Percentiles rank a stretch among this genome's conserved stretches.
Conservation (phyloP, 768 basidiomycete species). For the Termitomyces sp. region DNA sequence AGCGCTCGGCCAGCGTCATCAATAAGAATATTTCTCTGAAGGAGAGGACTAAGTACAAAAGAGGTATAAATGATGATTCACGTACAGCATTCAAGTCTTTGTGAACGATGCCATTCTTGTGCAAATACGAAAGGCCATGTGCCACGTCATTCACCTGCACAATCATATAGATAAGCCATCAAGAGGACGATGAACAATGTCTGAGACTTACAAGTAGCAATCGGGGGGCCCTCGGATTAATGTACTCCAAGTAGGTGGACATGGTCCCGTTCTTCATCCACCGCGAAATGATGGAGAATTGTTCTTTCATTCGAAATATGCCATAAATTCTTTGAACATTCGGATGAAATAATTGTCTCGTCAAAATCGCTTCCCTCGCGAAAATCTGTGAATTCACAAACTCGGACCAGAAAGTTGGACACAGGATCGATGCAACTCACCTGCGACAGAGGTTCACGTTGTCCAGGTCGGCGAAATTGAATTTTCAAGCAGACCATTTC, state of each 20-base stretch:
- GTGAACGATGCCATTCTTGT: slow-evolving; percentile 1
- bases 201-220: background rate
- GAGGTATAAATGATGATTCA: background rate
- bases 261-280: background rate
- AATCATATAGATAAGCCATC: too few relatives aligned
- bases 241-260: background rate
- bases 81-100: background rate
- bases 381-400: background rate
- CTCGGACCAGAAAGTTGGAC: background rate
- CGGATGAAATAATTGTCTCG: background rate
- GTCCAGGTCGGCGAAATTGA: too few relatives aligned
- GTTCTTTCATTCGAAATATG: fast-evolving
- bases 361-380: background rate
- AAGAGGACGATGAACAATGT: too few relatives aligned
- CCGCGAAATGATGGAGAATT: background rate
- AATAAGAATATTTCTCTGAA: background rate
- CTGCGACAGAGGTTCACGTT: too few relatives aligned
- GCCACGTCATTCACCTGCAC: background rate
- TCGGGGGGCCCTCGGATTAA: background rate
- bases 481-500: too few relatives aligned
- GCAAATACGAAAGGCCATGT: background rate
- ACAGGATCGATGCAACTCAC: background rate
- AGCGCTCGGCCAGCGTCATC: background rate
- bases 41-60: background rate
- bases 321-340: background rate